These are phyloP conservation scores for Priceomyces melissophilus DNA, from an alignment of 805 yeast species.

Conservation along the genomic window DNA sequence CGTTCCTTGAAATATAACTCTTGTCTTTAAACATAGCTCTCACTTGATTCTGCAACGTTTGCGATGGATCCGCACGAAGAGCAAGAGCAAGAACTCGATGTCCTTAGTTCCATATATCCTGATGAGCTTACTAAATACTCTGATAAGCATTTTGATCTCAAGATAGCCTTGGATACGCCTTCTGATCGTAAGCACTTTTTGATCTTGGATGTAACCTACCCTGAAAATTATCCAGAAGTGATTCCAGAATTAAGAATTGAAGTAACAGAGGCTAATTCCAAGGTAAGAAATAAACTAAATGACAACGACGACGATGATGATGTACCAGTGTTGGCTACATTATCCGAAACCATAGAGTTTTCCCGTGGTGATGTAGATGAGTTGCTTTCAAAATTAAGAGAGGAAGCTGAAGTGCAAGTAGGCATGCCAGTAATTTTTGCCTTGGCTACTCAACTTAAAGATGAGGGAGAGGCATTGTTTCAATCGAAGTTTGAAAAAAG, in stretches of 20 bases:
- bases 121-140: constrained; percentile 65
- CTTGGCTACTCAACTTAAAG: constrained; percentile 72
- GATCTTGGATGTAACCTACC: constrained; percentile 61
- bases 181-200: constrained; percentile 58
- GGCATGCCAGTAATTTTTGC: constrained; percentile 94
- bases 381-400: constrained; percentile 40
- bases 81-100: constrained; percentile 86
- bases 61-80: constrained; percentile 80
- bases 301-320: constrained; percentile 44
- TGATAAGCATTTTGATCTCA: constrained; percentile 52
- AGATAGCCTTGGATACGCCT: constrained; percentile 63
- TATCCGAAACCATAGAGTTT: constrained; percentile 59
- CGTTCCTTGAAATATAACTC: too few relatives aligned
- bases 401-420: constrained; percentile 69
- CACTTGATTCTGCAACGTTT: too few relatives aligned
- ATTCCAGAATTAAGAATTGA: constrained; percentile 56
- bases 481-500: constrained; percentile 49
- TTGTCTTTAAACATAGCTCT: too few relatives aligned
- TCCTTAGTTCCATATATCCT: constrained; percentile 87
- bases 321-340: constrained; percentile 42
- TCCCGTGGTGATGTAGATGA: constrained; percentile 43
- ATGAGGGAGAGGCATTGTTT: constrained; percentile 69
- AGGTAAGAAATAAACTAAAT: constrained; percentile 35
- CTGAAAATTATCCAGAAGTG: constrained; percentile 78
- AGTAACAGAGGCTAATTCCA: constrained; percentile 15